Conservation (phyloP, 2,329 filamentous ascomycete species). For the Hypocreales sp. region DNA sequence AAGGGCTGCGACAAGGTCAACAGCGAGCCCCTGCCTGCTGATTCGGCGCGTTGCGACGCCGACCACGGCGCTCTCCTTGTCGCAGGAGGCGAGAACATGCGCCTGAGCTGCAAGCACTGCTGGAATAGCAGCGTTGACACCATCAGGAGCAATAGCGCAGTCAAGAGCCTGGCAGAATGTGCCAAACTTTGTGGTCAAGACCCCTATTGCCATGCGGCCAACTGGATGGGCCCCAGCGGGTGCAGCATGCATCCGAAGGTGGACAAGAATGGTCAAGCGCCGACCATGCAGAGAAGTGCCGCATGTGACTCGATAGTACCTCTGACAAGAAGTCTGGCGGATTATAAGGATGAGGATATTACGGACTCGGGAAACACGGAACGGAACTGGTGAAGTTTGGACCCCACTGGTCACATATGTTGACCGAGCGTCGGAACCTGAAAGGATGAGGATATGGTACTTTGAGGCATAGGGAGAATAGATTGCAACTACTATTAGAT, state of each 20-base stretch:
- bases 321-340: neutral
- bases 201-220: conserved; percentile 1
- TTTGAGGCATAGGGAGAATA: no score
- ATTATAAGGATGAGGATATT: conserved; percentile 1
- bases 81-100: conserved; percentile 1
- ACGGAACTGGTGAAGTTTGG: conserved; percentile 1
- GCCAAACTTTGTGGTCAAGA: conserved; percentile 2
- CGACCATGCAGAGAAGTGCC: neutral
- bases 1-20: conserved; percentile 3
- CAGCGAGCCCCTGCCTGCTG: conserved; percentile 1
- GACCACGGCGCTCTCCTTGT: neutral
- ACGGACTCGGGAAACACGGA: neutral
- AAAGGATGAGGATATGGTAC: no score
- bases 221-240: conserved; percentile 2
- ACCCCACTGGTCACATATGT: no score
- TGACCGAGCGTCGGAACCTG: no score
- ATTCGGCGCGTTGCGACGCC: neutral
- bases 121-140: neutral
- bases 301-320: neutral
- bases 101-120: conserved; percentile 3
- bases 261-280: neutral
- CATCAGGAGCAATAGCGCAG: neutral
- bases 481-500: no score
- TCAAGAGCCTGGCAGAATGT: conserved; percentile 3
- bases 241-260: neutral